Conservation (phyloP, 1,139 yeast species). For the Zygoascus hellenicus region DNA sequence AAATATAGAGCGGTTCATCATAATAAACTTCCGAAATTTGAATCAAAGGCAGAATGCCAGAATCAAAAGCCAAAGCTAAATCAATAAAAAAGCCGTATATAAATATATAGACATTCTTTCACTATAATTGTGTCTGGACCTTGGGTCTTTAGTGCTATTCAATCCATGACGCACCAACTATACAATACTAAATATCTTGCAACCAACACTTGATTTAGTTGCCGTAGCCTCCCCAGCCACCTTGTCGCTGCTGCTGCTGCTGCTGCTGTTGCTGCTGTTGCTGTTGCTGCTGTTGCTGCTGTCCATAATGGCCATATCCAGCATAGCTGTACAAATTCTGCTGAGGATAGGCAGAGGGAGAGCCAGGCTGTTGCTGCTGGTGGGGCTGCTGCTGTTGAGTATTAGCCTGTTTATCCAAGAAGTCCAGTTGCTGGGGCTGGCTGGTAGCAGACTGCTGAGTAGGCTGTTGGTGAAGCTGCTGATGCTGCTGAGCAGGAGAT, state of each 20-base stretch:
- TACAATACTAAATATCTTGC: too few species aligned
- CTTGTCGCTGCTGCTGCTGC: conserved; percentile 13
- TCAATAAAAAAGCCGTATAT: too few species aligned
- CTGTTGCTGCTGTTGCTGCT: conserved; percentile 17
- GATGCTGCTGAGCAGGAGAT: conserved; percentile 11
- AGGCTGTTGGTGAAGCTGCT: conserved; percentile 16
- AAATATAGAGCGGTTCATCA: too few species aligned
- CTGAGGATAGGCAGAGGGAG: conserved; percentile 21
- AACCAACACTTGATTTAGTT: conserved; percentile 8
- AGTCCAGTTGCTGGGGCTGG: conserved; percentile 24
- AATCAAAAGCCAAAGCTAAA: too few species aligned
- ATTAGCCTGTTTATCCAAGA: conserved; percentile 21
- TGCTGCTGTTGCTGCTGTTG: conserved; percentile 18
- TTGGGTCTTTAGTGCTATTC: too few species aligned
- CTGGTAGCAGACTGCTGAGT: conserved; percentile 17
- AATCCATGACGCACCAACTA: too few species aligned
- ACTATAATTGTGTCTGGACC: too few species aligned
- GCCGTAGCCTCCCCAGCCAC: conserved; percentile 21
- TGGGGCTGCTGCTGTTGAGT: conserved; percentile 16
- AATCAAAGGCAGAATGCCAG: too few species aligned
- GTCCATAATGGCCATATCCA: conserved; percentile 31
- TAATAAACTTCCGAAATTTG: too few species aligned
- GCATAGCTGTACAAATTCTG: conserved; percentile 30
- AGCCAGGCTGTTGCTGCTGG: conserved; percentile 17
- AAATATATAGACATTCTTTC: too few species aligned